phyloP scores from a whole-genome alignment of 2,329 filamentous ascomycete species.

The Colletotrichum sp. region DNA sequence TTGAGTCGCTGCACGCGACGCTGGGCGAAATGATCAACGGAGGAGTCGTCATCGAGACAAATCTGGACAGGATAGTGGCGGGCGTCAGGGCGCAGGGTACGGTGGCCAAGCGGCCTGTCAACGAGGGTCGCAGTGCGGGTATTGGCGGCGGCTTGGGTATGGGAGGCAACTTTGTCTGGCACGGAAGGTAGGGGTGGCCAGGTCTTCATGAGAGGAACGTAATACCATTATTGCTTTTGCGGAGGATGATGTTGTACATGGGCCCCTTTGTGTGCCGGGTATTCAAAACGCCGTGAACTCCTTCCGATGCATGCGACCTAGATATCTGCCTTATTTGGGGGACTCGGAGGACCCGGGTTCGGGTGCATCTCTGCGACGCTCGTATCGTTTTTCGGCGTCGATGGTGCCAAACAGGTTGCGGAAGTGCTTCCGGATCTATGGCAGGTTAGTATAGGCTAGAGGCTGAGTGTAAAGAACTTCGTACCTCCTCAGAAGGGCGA shows the following conservation, averaged over 20 bases:
- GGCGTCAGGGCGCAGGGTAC: slow-evolving; percentile 81
- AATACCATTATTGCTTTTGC: slow-evolving; percentile 18
- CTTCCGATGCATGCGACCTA: slow-evolving; percentile 4
- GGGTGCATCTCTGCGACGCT: slow-evolving; percentile 43
- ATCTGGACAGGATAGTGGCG: slow-evolving; percentile 84
- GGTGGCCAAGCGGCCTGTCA: slow-evolving; percentile 80
- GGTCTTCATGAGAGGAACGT: neutral
- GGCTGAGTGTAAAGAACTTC: neutral
- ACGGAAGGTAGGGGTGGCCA: slow-evolving; percentile 35
- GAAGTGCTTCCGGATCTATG: slow-evolving; percentile 41
- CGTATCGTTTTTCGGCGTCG: slow-evolving; percentile 47
- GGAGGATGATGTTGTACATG: slow-evolving; percentile 32
- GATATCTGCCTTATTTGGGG: slow-evolving; percentile 4
- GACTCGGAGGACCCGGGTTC: slow-evolving; percentile 28
- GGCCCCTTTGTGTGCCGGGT: slow-evolving; percentile 7
- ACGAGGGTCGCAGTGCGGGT: slow-evolving; percentile 61
- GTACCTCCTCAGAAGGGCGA: slow-evolving; percentile 47
- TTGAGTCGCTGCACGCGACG: slow-evolving; percentile 92
- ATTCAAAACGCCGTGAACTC: slow-evolving; percentile 22
- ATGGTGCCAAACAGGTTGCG: slow-evolving; percentile 44
- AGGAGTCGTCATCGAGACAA: slow-evolving; percentile 93
- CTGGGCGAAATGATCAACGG: slow-evolving; percentile 95
- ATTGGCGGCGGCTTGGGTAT: slow-evolving; percentile 59
- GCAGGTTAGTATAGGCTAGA: neutral
- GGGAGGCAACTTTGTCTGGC: slow-evolving; percentile 65